Evolutionary conservation across 1,284 basidiomycete genomes (phyloP).

Genomic region (Lentinula novae-zelandiae): DNA sequence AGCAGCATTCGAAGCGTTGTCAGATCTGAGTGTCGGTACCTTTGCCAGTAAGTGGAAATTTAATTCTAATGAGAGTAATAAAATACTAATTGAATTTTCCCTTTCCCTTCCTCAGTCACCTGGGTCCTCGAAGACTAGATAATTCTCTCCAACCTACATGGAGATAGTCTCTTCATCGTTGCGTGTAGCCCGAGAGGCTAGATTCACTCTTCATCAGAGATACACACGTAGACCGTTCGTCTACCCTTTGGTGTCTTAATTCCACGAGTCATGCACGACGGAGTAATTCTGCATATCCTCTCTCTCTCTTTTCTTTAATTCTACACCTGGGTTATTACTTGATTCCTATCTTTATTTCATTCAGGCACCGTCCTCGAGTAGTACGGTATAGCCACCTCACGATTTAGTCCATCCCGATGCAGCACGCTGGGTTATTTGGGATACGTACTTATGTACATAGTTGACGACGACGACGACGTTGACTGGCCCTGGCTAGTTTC

Average conservation of each 20-base stretch:
- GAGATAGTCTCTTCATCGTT: background rate
- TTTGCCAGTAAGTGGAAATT: slow-evolving; percentile 49
- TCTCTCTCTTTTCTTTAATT: too few species aligned
- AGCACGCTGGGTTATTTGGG: too few species aligned
- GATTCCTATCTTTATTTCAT: too few species aligned
- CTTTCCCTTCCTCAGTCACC: background rate
- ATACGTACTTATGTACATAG: too few species aligned
- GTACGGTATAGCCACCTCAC: too few species aligned
- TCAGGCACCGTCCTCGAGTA: too few species aligned
- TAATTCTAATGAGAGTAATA: background rate
- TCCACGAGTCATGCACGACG: background rate
- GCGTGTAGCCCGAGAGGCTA: background rate
- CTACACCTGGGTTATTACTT: too few species aligned
- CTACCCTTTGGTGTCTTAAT: background rate
- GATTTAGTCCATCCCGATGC: background rate
- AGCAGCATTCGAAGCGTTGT: slow-evolving; percentile 68
- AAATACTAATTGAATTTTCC: background rate
- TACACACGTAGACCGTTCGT: background rate
- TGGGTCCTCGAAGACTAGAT: background rate
- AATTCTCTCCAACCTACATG: background rate
- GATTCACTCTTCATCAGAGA: background rate
- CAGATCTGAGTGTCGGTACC: slow-evolving; percentile 49
- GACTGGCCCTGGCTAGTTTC: too few species aligned
- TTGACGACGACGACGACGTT: too few species aligned
- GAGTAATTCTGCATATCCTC: too few species aligned